Base-by-base conservation (phyloP, 768 basidiomycete genomes). In the Tricholoma terreum region DNA sequence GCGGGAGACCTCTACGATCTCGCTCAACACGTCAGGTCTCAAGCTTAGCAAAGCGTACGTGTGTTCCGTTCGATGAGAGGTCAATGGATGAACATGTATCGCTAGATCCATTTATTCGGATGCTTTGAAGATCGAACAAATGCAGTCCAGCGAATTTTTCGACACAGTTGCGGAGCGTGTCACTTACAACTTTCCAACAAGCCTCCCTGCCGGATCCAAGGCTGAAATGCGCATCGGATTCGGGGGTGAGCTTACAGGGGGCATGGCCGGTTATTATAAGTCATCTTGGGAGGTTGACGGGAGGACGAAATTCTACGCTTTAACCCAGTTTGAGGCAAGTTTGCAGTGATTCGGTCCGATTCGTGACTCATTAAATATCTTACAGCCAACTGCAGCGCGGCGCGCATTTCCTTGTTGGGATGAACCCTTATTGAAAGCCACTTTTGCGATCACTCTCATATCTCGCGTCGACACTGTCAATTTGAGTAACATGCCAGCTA, bases 361-460 rank as follows among this genome's bases (percentile, higher is more conserved):
- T 42, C 1, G 55, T 17, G 46, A 24, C 24, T 55, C 59, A 50
- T 50, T 48, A 45, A 27, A 52, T 40, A 42, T 31, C 45, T 45
- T 36, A 31, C 33, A 96, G 87, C 86, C 94, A 36, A 96, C 91
- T 38, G 86, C 86, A 58, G 94, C 95, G 8, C 78, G 94, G 50
- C 80, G 84, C 40, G 84, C 88, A 6, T 90, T 92, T 70, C 91
- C 91, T 24, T 92, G 88, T 75, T 96, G 92, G 91, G 95, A 97
- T 67, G 94, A 97, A 67, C 96, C 95, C 14, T 78, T 84, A 35
- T 78, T 95, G 63, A 98, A 98, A 71, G 89, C 94, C 0, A 93
- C 87, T 2, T 91, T 88, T 67, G 66, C 80, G 0, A 75, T 94
- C 58, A 87, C 86, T 12, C 77, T 95, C 79, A 79, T 95, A 65